Evolutionary conservation across 805 yeast species (phyloP), one percentile per base, ranked within the genome.

Genomic region (Saccharomycopsis sp.): DNA sequence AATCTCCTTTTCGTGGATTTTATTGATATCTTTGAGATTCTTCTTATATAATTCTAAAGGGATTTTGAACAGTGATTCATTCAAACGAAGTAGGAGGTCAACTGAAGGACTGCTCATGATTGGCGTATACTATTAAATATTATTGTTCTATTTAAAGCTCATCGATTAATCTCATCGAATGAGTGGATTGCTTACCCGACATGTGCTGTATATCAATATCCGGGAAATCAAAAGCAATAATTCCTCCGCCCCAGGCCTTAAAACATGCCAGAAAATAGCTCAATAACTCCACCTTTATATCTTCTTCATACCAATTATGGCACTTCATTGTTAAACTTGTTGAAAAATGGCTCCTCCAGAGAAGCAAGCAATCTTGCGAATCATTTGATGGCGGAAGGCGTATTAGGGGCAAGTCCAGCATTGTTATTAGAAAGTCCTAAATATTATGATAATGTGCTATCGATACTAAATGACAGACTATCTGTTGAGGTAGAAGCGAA

Each of bases 31-130:
- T 28, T 50, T 50, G 13, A 50, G 29, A 27, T 47, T 50, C 26
- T 40, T 47, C 33, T 50, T 50, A 40, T 39, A 47, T 19, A 50
- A 37, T 32, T 50, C 53, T 22, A 50, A 36, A 5, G 53, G 53
- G 4, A 41, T 39, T 24, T 44, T 44, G 40, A 50, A 42, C 11
- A 26, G 29, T 8, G 41, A 24, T 31, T 47, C 49, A 24, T 41
- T 36, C 41, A 50, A 28, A n/a, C 41, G 46, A n/a, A 50, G 41
- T n/a, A 43, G 26, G 21, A 50, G 44, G 33, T 47, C 51, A 3
- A 49, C 37, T n/a, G 19, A 9, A 7, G 35, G 35, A 14, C 20
- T 6, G 7, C 19, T 31, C 35, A 31, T 31, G 14, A 20, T 9
- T 31, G 35, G 8, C 11, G 35, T 31, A 5, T 31, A 14, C 17